Conservation (phyloP, 2,329 filamentous ascomycete species). For the Cercospora zeina region DNA sequence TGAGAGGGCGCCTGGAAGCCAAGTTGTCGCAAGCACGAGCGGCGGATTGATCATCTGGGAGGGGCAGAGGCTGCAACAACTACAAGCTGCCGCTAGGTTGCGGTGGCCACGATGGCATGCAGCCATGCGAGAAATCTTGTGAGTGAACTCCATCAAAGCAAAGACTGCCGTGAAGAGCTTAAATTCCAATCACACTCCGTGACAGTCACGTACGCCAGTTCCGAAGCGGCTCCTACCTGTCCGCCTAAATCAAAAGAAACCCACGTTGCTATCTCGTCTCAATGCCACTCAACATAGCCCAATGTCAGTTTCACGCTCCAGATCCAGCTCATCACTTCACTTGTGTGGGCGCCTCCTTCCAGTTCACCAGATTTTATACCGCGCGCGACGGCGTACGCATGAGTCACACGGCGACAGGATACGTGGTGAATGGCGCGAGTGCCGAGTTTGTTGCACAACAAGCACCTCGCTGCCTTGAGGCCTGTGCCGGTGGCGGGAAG, state of each 20-base stretch:
- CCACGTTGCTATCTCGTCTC: not conserved
- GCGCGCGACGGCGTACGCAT: not conserved
- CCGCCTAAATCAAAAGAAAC: not conserved
- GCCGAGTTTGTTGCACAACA: not conserved
- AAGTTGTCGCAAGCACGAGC: not conserved
- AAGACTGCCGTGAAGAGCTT: not conserved
- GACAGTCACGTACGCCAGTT: not conserved
- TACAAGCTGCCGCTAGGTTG: not conserved
- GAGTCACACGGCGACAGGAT: constrained; percentile 1
- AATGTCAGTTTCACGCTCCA: not conserved
- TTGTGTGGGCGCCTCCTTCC: not conserved
- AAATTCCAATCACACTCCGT: not conserved
- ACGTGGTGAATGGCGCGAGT: constrained; percentile 8
- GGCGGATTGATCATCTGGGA: not conserved
- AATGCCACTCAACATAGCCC: not conserved
- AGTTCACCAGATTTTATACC: not conserved
- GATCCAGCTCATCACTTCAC: not conserved
- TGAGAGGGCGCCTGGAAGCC: not conserved
- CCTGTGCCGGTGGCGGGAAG: constrained; percentile 16
- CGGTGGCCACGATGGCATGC: not conserved
- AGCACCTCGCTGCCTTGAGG: constrained; percentile 15
- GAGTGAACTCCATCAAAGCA: not conserved
- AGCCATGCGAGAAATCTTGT: not conserved
- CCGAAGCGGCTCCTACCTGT: not conserved
- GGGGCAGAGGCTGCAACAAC: not conserved